phyloP scores from a whole-genome alignment of 75 land plant genomes.

The Selaginella moellendorffii region DNA sequence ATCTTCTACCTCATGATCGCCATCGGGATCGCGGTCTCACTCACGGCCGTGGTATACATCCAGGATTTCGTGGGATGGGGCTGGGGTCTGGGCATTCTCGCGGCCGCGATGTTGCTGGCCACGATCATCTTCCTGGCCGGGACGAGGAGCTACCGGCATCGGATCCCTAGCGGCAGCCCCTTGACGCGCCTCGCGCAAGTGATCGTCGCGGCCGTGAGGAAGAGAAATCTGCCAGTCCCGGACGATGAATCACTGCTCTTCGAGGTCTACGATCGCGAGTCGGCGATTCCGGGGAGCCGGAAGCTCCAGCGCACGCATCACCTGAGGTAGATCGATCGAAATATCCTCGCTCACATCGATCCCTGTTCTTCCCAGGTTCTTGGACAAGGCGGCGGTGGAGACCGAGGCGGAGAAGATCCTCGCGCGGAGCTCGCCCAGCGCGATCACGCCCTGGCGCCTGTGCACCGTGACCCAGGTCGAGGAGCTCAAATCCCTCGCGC shows the following conservation, averaged over 20 bases:
- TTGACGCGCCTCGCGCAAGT: slow-evolving; percentile 50
- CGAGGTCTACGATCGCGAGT: slow-evolving; percentile 1
- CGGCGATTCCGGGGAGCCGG: background rate
- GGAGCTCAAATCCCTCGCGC: slow-evolving; percentile 17
- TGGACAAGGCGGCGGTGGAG: background rate
- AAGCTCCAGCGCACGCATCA: slow-evolving; percentile 4
- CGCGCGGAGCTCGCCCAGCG: background rate
- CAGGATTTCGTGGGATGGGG: slow-evolving; percentile 56
- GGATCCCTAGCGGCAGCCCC: slow-evolving; percentile 43
- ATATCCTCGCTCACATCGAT: background rate
- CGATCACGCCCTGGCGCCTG: slow-evolving; percentile 25
- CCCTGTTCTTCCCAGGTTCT: background rate
- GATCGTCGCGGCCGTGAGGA: slow-evolving; percentile 42
- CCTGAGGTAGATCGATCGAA: background rate
- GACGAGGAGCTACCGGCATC: slow-evolving; percentile 58
- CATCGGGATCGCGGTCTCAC: background rate
- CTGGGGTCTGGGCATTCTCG: slow-evolving; percentile 36
- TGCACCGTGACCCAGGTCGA: slow-evolving; percentile 33
- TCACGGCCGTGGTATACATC: background rate
- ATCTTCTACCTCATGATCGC: background rate
- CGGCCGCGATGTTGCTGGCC: slow-evolving; percentile 35
- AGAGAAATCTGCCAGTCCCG: slow-evolving; percentile 32
- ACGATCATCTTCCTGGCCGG: slow-evolving; percentile 45
- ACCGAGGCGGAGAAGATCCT: background rate
- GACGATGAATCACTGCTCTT: slow-evolving; percentile 11